A percentile compares a stretch with the other conserved stretches of the same genome.
These are phyloP conservation scores for Colletotrichum paranaense DNA, from an alignment of 2,329 filamentous ascomycete genomes.

Conservation along the genomic window DNA sequence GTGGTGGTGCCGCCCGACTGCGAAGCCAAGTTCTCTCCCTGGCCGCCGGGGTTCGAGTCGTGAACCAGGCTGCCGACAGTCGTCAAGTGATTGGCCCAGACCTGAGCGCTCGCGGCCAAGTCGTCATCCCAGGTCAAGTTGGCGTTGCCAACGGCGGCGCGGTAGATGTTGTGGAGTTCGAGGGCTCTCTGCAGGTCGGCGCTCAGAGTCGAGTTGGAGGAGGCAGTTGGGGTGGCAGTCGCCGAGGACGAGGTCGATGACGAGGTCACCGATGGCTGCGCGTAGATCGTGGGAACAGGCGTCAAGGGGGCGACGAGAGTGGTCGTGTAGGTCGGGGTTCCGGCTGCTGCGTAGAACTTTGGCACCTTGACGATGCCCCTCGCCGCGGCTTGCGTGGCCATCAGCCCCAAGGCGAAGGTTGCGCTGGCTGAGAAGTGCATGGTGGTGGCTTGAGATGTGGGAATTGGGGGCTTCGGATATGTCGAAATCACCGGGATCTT, in stretches of 20 bases:
- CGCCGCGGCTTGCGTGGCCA: neutral
- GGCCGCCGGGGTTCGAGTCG: neutral
- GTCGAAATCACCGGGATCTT: neutral
- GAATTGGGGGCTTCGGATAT: neutral
- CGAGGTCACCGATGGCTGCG: neutral
- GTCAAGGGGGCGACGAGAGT: neutral
- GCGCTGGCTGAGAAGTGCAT: neutral
- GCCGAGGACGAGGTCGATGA: neutral
- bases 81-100: constrained; percentile 6
- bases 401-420: neutral
- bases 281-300: neutral
- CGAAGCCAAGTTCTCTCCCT: constrained; percentile 32
- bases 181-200: constrained; percentile 6
- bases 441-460: neutral
- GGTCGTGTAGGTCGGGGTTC: neutral
- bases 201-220: neutral
- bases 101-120: neutral
- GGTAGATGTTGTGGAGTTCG: neutral
- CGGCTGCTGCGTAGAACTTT: neutral
- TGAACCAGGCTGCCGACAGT: neutral
- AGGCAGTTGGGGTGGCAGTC: neutral
- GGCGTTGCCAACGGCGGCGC: neutral
- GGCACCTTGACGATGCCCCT: neutral
- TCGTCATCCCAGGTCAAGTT: neutral
- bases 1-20: neutral